A percentile compares a stretch with the other conserved stretches of the same genome.
phyloP scores from a whole-genome alignment of 352 stramenopile genomes.

The Thalassiosira sp. region DNA sequence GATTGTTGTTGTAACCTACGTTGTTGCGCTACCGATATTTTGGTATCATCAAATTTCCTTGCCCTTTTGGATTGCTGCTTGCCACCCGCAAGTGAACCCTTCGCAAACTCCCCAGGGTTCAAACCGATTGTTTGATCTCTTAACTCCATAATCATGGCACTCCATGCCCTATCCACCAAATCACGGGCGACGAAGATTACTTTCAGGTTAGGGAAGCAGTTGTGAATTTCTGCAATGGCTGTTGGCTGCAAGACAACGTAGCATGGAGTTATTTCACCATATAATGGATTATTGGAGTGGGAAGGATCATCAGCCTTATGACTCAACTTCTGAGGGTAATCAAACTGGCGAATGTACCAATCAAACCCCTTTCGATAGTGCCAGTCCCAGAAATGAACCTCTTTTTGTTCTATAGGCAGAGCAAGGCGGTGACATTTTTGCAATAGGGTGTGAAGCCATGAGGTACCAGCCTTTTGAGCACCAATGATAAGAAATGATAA shows the following conservation, averaged over 20 bases:
- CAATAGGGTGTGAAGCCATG: constrained; percentile 61
- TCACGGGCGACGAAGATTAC: constrained; percentile 62
- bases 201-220: constrained; percentile 43
- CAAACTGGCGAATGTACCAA: constrained; percentile 66
- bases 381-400: constrained; percentile 74
- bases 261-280: constrained; percentile 62
- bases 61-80: constrained; percentile 3
- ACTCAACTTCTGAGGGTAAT: not conserved
- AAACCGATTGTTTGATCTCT: constrained; percentile 46
- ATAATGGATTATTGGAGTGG: constrained; percentile 6
- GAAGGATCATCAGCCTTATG: not conserved
- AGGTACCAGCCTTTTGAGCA: constrained; percentile 64
- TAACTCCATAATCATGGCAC: constrained; percentile 60
- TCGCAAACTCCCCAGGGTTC: constrained; percentile 53
- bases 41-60: not conserved
- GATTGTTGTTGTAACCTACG: constrained; percentile 41
- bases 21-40: constrained; percentile 23
- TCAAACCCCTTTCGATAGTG: constrained; percentile 52
- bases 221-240: constrained; percentile 52
- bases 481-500: constrained; percentile 63
- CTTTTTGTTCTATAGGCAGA: constrained; percentile 52
- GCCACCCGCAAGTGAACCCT: not conserved
- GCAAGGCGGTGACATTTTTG: constrained; percentile 24
- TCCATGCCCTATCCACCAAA: constrained; percentile 60
- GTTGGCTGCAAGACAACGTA: constrained; percentile 42